Evolutionary conservation across 2,329 filamentous ascomycete species (phyloP).

Genomic region (Septoria petroselini): DNA sequence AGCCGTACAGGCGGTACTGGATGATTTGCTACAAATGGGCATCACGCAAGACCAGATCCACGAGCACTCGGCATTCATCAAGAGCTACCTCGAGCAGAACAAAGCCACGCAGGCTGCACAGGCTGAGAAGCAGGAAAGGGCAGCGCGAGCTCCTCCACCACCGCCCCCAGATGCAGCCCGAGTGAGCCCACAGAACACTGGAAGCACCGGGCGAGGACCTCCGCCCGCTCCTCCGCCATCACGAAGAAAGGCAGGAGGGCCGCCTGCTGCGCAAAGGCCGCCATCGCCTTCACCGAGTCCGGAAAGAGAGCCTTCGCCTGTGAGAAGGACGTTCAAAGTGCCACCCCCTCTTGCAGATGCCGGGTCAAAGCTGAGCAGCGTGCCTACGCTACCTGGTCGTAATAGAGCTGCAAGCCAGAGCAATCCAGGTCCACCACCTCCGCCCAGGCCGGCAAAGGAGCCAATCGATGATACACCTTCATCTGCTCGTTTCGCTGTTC

Average conservation of each 20-base stretch:
- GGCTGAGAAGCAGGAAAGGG: constrained; percentile 47
- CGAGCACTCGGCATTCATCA: constrained; percentile 66
- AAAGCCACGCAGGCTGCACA: constrained; percentile 52
- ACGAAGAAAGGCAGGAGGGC: constrained; percentile 37
- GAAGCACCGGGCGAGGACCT: constrained; percentile 58
- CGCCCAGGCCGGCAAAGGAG: constrained; percentile 47
- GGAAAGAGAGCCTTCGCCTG: constrained; percentile 68
- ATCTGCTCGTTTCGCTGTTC: constrained; percentile 63
- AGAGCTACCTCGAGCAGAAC: constrained; percentile 63
- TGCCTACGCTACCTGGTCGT: constrained; percentile 54
- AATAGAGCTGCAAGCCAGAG: constrained; percentile 43
- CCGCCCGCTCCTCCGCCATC: constrained; percentile 56
- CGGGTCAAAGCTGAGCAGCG: constrained; percentile 56
- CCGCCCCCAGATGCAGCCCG: constrained; percentile 51
- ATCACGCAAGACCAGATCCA: constrained; percentile 67
- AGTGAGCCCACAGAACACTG: constrained; percentile 62
- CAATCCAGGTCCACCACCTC: constrained; percentile 47
- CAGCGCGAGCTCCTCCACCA: constrained; percentile 59
- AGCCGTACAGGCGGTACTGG: constrained; percentile 58
- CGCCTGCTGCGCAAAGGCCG: constrained; percentile 44
- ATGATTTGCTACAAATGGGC: constrained; percentile 62
- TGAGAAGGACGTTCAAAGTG: constrained; percentile 70
- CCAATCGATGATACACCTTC: constrained; percentile 53
- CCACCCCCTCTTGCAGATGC: constrained; percentile 88
- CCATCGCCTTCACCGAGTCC: constrained; percentile 56